These are phyloP conservation scores for Ambrosia artemisiifolia DNA, from an alignment of 129 eudicot species.

Conservation along the genomic window DNA sequence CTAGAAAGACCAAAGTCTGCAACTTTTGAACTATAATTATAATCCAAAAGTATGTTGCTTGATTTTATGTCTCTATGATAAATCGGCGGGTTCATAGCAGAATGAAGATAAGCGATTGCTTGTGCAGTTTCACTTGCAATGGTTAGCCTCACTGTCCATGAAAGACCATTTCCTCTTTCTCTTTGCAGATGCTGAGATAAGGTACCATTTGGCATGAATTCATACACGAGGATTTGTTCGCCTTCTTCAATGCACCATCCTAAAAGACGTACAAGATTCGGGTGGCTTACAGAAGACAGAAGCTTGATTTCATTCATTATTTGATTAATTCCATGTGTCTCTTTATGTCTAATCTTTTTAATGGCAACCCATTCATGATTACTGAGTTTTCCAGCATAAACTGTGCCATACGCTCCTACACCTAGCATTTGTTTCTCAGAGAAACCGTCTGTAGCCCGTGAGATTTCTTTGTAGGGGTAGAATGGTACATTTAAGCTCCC, in stretches of 20 bases:
- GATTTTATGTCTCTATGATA: conserved; percentile 95
- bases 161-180: conserved; percentile 77
- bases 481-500: conserved; percentile 59
- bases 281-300: conserved; percentile 92
- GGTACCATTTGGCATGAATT: conserved; percentile 91
- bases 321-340: conserved; percentile 61
- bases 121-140: conserved; percentile 84
- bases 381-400: conserved; percentile 84
- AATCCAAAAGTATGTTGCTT: conserved; percentile 80
- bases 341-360: conserved; percentile 65
- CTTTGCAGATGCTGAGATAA: conserved; percentile 77
- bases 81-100: conserved; percentile 78
- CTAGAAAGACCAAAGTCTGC: conserved; percentile 97
- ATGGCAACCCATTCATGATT: conserved; percentile 78
- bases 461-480: conserved; percentile 72
- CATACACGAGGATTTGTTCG: conserved; percentile 91
- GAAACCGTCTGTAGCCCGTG: conserved; percentile 70
- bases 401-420: conserved; percentile 91
- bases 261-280: conserved; percentile 77
- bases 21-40: conserved; percentile 66
- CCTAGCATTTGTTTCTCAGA: conserved; percentile 76
- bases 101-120: conserved; percentile 88
- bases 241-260: conserved; percentile 88
- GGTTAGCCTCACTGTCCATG: conserved; percentile 78
- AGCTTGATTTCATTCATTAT: conserved; percentile 95